Conservation (phyloP, 148 eudicot genomes). For the Vaccinium vitisidaea region DNA sequence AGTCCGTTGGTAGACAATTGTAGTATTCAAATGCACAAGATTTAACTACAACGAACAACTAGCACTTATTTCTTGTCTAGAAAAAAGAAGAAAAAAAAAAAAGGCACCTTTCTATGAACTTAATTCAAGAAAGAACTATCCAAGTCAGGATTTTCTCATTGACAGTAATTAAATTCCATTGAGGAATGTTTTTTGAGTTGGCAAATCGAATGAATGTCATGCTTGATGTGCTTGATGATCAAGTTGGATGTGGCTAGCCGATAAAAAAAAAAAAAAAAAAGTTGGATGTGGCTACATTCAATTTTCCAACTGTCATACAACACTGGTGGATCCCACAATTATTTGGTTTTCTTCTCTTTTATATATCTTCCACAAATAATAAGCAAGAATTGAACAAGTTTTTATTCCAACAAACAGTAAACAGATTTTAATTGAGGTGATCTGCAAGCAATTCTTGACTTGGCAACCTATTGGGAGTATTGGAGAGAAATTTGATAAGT, state of each 20-base stretch:
- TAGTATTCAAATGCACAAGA: no score
- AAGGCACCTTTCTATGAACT: background rate
- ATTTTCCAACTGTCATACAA: background rate
- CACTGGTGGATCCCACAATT: background rate
- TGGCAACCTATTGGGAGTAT: no score
- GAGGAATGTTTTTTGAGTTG: slow-evolving; percentile 7
- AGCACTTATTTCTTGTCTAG: no score
- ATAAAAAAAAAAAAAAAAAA: background rate
- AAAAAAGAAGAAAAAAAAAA: no score
- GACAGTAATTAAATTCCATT: background rate
- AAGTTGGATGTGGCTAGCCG: background rate
- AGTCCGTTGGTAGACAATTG: no score
- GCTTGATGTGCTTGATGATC: background rate
- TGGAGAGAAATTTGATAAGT: no score
- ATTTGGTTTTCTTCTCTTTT: background rate
- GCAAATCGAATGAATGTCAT: background rate
- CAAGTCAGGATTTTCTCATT: background rate
- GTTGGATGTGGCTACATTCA: background rate
- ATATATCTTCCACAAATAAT: background rate
- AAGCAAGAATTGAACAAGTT: no score
- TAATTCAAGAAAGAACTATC: background rate
- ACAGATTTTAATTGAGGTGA: no score
- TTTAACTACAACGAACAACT: no score
- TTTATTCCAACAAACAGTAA: no score
- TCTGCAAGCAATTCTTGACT: no score